Percentiles rank a stretch among this genome's conserved stretches.
phyloP scores from a whole-genome alignment of 768 basidiomycete genomes.

The Trametes villosa region DNA sequence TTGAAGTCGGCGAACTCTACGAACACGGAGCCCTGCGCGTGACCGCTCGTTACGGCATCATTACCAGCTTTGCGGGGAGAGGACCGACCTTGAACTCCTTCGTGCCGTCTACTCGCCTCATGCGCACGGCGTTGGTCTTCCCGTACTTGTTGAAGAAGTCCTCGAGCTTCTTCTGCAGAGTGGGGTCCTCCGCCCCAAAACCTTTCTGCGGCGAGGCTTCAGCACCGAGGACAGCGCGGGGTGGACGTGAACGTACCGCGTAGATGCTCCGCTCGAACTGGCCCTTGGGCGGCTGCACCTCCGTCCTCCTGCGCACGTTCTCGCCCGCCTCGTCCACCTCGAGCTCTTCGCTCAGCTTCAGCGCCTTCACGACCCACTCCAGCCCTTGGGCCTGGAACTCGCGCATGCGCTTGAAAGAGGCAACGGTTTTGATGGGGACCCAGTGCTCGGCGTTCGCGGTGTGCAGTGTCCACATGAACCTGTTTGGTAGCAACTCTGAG shows the following conservation, averaged over 20 bases:
- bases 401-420: conserved; percentile 95
- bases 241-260: conserved; percentile 63
- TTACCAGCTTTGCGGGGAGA: neutral
- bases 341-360: conserved; percentile 58
- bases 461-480: conserved; percentile 95
- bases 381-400: conserved; percentile 64
- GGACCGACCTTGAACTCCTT: conserved; percentile 84
- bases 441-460: conserved; percentile 83
- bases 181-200: conserved; percentile 68
- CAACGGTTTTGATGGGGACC: conserved; percentile 84
- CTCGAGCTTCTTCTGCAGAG: conserved; percentile 75
- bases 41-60: neutral
- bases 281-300: conserved; percentile 76
- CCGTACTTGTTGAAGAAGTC: conserved; percentile 82
- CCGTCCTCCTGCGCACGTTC: conserved; percentile 75
- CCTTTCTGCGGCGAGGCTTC: conserved; percentile 67
- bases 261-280: conserved; percentile 87
- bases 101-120: conserved; percentile 77
- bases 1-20: conserved; percentile 80
- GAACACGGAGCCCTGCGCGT: conserved; percentile 83
- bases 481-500: conserved; percentile 31
- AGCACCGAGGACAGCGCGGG: neutral
- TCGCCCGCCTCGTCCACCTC: conserved; percentile 76
- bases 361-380: conserved; percentile 72
- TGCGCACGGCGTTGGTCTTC: conserved; percentile 78